Conservation (phyloP, 2,329 filamentous ascomycete species). For the Zelopaecilomyces penicillatus region DNA sequence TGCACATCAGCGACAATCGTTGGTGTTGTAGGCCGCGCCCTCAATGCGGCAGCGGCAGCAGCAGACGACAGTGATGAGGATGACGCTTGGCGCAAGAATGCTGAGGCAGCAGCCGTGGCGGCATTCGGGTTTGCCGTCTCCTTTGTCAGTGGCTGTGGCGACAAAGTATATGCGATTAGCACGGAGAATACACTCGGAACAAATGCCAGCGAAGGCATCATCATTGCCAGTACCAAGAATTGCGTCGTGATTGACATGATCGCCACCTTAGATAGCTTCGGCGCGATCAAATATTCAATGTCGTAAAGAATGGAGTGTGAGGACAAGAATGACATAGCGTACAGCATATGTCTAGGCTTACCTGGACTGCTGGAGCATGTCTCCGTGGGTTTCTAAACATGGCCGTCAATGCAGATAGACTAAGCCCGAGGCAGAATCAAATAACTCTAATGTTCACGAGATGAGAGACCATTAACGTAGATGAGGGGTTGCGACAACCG, state of each 20-base stretch:
- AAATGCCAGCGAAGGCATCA: not conserved
- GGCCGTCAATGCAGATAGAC: no score
- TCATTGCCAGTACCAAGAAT: not conserved
- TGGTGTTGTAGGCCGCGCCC: conserved; percentile 67
- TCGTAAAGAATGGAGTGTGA: no score
- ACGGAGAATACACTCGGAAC: conserved; percentile 1
- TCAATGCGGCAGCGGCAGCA: conserved; percentile 77
- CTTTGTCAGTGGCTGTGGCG: conserved; percentile 50
- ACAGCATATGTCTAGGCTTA: no score
- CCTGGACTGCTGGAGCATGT: conserved; percentile 39
- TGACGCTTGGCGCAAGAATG: conserved; percentile 63
- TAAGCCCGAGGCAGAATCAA: no score
- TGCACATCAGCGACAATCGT: conserved; percentile 75
- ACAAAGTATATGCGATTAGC: conserved; percentile 15
- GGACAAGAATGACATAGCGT: no score
- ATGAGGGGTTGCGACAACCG: no score
- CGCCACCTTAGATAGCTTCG: not conserved
- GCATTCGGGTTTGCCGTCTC: conserved; percentile 63
- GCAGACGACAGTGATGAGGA: conserved; percentile 68
- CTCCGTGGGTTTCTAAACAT: conserved; percentile 46
- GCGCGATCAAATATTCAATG: not conserved
- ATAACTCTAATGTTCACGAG: no score
- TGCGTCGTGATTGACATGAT: not conserved
- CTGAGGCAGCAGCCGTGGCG: conserved; percentile 71
- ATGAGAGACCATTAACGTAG: no score